Base-by-base conservation (phyloP, 345 rosid species). In the Crucihimalaya himalaica region DNA sequence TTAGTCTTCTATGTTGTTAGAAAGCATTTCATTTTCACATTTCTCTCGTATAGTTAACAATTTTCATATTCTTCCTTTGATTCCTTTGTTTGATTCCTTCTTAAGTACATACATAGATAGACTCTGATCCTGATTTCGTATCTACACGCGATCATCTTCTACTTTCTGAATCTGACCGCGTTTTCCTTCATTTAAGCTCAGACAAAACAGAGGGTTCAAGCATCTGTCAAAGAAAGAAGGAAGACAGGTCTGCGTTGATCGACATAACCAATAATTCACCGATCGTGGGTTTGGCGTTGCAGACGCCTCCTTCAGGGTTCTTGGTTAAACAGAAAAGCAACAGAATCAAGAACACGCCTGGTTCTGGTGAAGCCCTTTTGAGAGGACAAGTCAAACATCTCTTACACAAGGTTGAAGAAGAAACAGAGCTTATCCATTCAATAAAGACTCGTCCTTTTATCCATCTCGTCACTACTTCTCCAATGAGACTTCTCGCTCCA, bases 191-290 rank as follows among this genome's bases (percentile, higher is more conserved):
- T 11, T 63, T 9, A 39, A 21, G 6, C 11, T 13, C 68, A 58
- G 67, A 29, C 0, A 37, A 48, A 74, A 59, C 72, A 58, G 73
- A 69, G 62, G 74, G 43, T 13, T 45, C 52, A 0, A 0, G 31
- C 6, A 35, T 56, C 23, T 14, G 39, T 40, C 74, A 53, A 15
- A 53, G 28, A 5, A 54, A 76, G 47, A 52, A 84, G 66, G 81
- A 82, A 84, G 88, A 79, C 28, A 78, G 87, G 4, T 84, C 86
- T 58, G 88, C 77, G 4, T 89, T 95, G 1, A 71, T 92, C 13
- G 93, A 92, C 70, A 84, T 92, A 78, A 95, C 97, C 6, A 95
- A 95, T 37, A 95, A 90, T 77, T 95, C 97, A 1, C 99, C 97
- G 0, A 92, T 95, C 48, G 85, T 86, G 6, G 97, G 99, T 61